Percentiles rank a stretch among this genome's conserved stretches.
Evolutionary conservation across 495 filamentous ascomycete species (phyloP).

Genomic region (Xylaria grammica): DNA sequence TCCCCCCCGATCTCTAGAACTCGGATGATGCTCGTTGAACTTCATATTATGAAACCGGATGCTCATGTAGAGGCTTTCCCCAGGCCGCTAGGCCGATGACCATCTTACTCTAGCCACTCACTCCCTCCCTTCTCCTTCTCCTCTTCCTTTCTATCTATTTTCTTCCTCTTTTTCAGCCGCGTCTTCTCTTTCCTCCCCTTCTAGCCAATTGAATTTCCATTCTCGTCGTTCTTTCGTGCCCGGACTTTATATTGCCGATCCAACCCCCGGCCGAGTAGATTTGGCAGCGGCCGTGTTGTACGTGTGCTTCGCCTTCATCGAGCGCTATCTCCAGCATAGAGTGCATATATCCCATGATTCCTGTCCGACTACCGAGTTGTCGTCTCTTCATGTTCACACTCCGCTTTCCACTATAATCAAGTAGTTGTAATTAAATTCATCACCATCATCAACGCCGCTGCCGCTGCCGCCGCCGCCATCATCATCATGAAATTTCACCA

Average conservation of each 20-base stretch:
- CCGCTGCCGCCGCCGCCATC: no score
- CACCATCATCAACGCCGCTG: no score
- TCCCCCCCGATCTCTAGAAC: not conserved
- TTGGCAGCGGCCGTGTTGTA: not conserved
- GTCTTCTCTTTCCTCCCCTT: not conserved
- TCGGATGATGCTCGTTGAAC: conserved; percentile 2
- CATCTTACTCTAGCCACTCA: not conserved
- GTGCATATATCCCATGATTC: not conserved
- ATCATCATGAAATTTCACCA: conserved; percentile 26
- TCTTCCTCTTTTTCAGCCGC: not conserved
- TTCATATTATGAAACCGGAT: conserved; percentile 20
- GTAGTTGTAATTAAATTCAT: not conserved
- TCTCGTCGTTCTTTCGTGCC: conserved; percentile 4
- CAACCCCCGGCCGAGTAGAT: not conserved
- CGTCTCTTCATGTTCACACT: conserved; percentile 13
- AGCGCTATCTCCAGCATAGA: not conserved
- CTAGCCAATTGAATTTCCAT: not conserved
- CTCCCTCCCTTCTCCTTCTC: not conserved
- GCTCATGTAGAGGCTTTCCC: conserved; percentile 15
- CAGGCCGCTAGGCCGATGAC: conserved; percentile 14
- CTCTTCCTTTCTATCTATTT: not conserved
- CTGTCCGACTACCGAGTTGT: not conserved
- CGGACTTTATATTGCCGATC: conserved; percentile 6
- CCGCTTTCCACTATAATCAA: conserved; percentile 10
- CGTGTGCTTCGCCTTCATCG: not conserved